Evolutionary conservation across 768 basidiomycete species (phyloP), one percentile per base, ranked within the genome.

Genomic region (Rubroboletus pulcherrimus): DNA sequence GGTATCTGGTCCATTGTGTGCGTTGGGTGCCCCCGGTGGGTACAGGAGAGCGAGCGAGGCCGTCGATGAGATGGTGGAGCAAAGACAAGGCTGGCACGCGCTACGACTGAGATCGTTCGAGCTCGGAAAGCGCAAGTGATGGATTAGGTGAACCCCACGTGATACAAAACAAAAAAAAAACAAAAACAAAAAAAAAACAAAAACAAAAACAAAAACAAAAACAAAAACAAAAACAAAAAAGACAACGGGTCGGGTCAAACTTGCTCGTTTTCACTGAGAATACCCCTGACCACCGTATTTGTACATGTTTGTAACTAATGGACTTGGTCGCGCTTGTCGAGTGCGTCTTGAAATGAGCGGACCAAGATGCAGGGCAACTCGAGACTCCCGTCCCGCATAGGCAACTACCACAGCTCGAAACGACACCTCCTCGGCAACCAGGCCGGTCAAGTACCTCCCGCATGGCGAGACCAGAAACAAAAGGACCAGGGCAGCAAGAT

Each of bases 401-500:
- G 78, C 57, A 72, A 69, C 49, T 82, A 81, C 56, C 81, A 84
- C 66, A 73, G 73, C 4, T 60, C 78, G 7, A 89, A 88, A 61
- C 76, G 77, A 34, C 75, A 77, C 35, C 65, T 88, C 4, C 68
- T 88, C 17, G 87, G 87, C 14, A 81, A 79, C 61, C 73, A 77
- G 38, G 79, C 85, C 3, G 80, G 77, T 0, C 75, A 76, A 10
- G 77, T 79, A 1, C 74, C 81, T 4, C 86, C 86, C 0, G 84
- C 87, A 10, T 89, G 87, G 87, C 74, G 78, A 47, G 68, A 70
- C 14, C 63, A 63, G 55, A 78, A 72, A 53, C 74, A 67, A 44
- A 78, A 68, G 40, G 66, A 71, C 6, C 49, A 59, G 24, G 85
- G 83, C 8, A 88, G 86, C 69, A 87, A 82, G 66, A 87, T 90